These are phyloP conservation scores for Diaporthe capsici DNA, from an alignment of 2,329 filamentous ascomycete species.

Conservation along the genomic window DNA sequence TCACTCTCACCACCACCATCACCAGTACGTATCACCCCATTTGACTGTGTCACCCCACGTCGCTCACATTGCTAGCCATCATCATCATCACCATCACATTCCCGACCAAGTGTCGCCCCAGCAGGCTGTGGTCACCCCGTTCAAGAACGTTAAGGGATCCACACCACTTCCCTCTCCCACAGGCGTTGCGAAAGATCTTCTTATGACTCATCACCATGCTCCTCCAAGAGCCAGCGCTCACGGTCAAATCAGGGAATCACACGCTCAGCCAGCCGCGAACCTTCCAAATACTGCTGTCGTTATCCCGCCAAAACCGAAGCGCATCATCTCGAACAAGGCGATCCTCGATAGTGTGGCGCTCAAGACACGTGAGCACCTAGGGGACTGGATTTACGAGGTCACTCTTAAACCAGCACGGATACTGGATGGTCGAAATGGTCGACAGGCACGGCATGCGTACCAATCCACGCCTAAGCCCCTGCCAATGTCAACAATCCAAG, in stretches of 20 bases:
- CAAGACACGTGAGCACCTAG: slow-evolving; percentile 83
- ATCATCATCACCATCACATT: slow-evolving; percentile 73
- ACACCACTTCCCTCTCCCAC: slow-evolving; percentile 62
- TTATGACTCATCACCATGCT: slow-evolving; percentile 64
- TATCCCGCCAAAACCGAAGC: slow-evolving; percentile 72
- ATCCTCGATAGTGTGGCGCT: slow-evolving; percentile 80
- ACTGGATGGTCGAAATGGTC: slow-evolving; percentile 65
- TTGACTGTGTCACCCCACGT: slow-evolving; percentile 10
- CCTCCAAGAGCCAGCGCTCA: slow-evolving; percentile 48
- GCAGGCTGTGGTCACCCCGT: slow-evolving; percentile 57
- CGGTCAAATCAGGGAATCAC: slow-evolving; percentile 48
- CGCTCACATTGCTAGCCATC: slow-evolving; percentile 53
- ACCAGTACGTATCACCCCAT: slow-evolving; percentile 69
- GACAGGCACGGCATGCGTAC: slow-evolving; percentile 52
- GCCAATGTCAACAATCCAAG: slow-evolving; percentile 78
- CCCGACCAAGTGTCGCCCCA: slow-evolving; percentile 61
- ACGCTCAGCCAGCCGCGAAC: slow-evolving; percentile 49
- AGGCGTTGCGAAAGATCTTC: slow-evolving; percentile 54
- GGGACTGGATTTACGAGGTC: slow-evolving; percentile 85
- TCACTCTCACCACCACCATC: slow-evolving; percentile 73
- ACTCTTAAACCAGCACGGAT: slow-evolving; percentile 69
- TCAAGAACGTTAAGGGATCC: slow-evolving; percentile 65
- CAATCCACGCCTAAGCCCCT: slow-evolving; percentile 76
- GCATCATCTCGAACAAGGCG: slow-evolving; percentile 76
- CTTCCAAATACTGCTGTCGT: slow-evolving; percentile 57